Conservation (phyloP, 164 flowering plant species). For the Liriodendron chinense region DNA sequence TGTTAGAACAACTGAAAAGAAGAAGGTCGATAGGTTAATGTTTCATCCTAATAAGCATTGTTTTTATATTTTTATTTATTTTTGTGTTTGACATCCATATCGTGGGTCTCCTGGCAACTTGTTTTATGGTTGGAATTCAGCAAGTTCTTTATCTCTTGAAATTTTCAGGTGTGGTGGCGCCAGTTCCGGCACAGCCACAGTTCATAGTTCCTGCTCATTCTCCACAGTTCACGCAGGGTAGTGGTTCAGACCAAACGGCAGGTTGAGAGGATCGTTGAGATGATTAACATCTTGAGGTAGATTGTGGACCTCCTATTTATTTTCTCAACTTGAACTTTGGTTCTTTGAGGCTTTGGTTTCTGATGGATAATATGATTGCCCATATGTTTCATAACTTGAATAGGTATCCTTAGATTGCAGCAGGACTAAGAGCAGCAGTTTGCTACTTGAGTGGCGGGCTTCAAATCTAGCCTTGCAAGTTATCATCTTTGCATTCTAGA, state of each 20-base stretch:
- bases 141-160: slow-evolving; percentile 12
- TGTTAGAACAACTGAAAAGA: not conserved
- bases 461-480: slow-evolving; percentile 95
- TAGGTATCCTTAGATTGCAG: slow-evolving; percentile 90
- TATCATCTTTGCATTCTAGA: slow-evolving; percentile 85
- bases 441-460: slow-evolving; percentile 96
- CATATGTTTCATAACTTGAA: slow-evolving; percentile 3
- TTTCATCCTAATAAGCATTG: not conserved
- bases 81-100: not conserved
- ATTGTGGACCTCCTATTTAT: not conserved
- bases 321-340: not conserved
- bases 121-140: not conserved
- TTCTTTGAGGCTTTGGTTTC: not conserved
- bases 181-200: slow-evolving; percentile 70
- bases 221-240: slow-evolving; percentile 73
- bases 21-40: not conserved
- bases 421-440: slow-evolving; percentile 92
- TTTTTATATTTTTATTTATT: too few species aligned
- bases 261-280: slow-evolving; percentile 71
- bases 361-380: not conserved
- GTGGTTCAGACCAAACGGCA: slow-evolving; percentile 83
- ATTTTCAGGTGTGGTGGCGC: slow-evolving; percentile 60
- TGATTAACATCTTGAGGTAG: slow-evolving; percentile 36
- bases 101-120: not conserved
- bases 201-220: slow-evolving; percentile 80